These are phyloP conservation scores for Stagonosporopsis tanaceti DNA, from an alignment of 2,329 filamentous ascomycete species.

Conservation along the genomic window DNA sequence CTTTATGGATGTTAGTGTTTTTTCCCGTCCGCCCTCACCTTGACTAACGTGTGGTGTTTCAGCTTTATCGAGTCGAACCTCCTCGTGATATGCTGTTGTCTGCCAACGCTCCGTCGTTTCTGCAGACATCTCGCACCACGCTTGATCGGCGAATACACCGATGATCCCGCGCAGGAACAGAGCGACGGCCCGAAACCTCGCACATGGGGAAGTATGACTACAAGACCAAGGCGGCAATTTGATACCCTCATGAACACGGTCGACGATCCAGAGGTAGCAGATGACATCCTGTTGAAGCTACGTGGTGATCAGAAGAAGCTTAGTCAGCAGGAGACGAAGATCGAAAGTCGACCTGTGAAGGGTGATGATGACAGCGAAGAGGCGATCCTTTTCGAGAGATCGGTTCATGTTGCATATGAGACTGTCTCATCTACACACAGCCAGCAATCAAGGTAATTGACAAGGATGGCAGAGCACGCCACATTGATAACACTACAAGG, in stretches of 20 bases:
- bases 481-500: too few relatives aligned
- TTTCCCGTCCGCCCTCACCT: not conserved
- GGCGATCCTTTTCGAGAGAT: constrained; percentile 30
- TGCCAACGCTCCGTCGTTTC: constrained; percentile 54
- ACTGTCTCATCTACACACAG: not conserved
- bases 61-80: constrained; percentile 53
- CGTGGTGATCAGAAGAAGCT: constrained; percentile 1
- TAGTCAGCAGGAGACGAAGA: constrained; percentile 4
- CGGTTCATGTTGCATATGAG: constrained; percentile 29
- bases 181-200: constrained; percentile 13
- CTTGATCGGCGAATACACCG: constrained; percentile 29
- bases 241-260: constrained; percentile 30
- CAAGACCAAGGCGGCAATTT: constrained; percentile 21
- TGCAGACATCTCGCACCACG: constrained; percentile 49
- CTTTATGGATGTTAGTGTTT: constrained; percentile 6
- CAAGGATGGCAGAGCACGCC: too few relatives aligned
- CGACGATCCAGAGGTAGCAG: constrained; percentile 10
- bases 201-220: constrained; percentile 20
- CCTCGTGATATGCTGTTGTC: constrained; percentile 53
- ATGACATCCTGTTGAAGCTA: constrained; percentile 19
- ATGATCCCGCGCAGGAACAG: not conserved
- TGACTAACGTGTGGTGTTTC: not conserved
- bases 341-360: constrained; percentile 7
- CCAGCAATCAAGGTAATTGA: not conserved
- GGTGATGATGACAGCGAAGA: constrained; percentile 28